phyloP scores from a whole-genome alignment of 2,329 filamentous ascomycete genomes.

The Stemphylium lycopersici region DNA sequence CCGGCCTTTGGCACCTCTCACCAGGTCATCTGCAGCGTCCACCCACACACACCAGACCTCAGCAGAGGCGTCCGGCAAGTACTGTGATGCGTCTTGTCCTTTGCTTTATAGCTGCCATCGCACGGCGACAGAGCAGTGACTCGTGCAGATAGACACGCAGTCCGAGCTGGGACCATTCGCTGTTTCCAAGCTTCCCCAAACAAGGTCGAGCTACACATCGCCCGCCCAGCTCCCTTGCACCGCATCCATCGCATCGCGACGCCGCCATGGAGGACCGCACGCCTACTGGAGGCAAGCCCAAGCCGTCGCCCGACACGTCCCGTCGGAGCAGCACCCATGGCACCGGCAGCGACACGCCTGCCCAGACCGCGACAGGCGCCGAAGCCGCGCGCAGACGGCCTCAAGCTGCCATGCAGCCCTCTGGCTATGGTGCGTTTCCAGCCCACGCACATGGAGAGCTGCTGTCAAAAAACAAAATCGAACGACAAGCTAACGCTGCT shows the following conservation, averaged over 20 bases:
- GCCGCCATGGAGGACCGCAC: conserved; percentile 41
- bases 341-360: conserved; percentile 27
- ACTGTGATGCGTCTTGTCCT: conserved; percentile 13
- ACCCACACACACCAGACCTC: conserved; percentile 17
- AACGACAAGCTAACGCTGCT: conserved; percentile 6
- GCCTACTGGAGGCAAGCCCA: conserved; percentile 30
- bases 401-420: conserved; percentile 34
- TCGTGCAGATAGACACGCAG: conserved; percentile 21
- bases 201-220: conserved; percentile 10
- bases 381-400: conserved; percentile 42
- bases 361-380: conserved; percentile 23
- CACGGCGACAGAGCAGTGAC: conserved; percentile 20
- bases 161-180: conserved; percentile 14
- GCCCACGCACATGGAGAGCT: neutral
- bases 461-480: neutral
- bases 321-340: conserved; percentile 37
- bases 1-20: conserved; percentile 7
- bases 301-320: conserved; percentile 29
- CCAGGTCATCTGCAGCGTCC: conserved; percentile 32
- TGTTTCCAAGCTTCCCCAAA: conserved; percentile 4
- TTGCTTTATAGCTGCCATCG: conserved; percentile 6
- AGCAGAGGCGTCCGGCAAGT: conserved; percentile 19
- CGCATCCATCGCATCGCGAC: conserved; percentile 13
- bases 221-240: neutral
- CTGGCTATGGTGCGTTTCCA: conserved; percentile 41